These are phyloP conservation scores for Calonectria fujianensis DNA, from an alignment of 2,329 filamentous ascomycete genomes.

Conservation along the genomic window DNA sequence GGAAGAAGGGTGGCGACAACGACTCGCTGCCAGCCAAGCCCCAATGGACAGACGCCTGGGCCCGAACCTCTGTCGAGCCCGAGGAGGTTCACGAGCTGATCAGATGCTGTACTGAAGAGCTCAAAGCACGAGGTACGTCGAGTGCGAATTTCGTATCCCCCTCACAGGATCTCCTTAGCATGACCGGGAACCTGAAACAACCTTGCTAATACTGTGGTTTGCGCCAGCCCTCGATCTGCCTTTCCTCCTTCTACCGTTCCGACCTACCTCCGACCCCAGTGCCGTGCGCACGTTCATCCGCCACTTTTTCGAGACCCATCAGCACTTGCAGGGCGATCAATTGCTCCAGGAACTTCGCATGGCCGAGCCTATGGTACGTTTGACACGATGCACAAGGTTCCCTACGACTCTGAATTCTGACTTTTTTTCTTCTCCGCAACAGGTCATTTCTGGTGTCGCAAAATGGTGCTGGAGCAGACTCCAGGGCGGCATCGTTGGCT, in stretches of 20 bases:
- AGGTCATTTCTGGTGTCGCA: conserved; percentile 94
- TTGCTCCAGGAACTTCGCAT: conserved; percentile 92
- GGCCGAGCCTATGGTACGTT: conserved; percentile 91
- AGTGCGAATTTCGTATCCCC: conserved; percentile 30
- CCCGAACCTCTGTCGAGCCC: conserved; percentile 86
- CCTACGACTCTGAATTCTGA: conserved; percentile 49
- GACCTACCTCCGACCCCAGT: conserved; percentile 93
- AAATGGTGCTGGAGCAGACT: conserved; percentile 99
- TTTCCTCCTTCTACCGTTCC: conserved; percentile 94
- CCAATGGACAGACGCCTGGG: conserved; percentile 91
- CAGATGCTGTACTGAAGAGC: conserved; percentile 88
- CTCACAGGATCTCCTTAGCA: background rate
- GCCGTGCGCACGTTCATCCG: conserved; percentile 94
- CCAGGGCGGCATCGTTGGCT: conserved; percentile 92
- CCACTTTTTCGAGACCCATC: conserved; percentile 87
- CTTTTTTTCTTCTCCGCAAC: conserved; percentile 23
- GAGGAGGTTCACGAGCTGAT: conserved; percentile 95
- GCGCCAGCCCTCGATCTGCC: conserved; percentile 87
- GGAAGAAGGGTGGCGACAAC: conserved; percentile 79
- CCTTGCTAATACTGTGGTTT: conserved; percentile 48
- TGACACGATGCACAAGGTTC: background rate
- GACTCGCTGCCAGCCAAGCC: conserved; percentile 79
- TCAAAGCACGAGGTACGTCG: conserved; percentile 92
- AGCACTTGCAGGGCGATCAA: conserved; percentile 79
- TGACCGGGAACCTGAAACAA: conserved; percentile 12